Evolutionary conservation across 148 eudicot genomes (phyloP).

Genomic region (Bassia scoparia): DNA sequence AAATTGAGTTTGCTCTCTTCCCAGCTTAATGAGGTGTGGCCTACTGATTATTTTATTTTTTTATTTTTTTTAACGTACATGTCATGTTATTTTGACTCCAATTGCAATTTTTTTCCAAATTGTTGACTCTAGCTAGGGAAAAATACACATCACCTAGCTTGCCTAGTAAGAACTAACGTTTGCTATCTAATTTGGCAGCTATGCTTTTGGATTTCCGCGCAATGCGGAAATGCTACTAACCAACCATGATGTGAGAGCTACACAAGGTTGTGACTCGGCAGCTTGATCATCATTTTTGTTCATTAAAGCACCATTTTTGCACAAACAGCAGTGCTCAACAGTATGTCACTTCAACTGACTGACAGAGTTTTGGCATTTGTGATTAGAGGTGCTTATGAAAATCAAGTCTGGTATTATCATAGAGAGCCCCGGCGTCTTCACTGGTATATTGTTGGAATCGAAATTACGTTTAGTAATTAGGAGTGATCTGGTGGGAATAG

Average conservation of each 20-base stretch:
- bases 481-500: conserved; percentile 4
- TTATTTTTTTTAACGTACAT: not conserved
- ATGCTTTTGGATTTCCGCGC: not conserved
- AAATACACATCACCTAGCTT: not conserved
- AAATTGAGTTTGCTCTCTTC: conserved; percentile 75
- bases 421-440: conserved; percentile 10
- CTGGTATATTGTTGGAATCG: conserved; percentile 15
- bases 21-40: conserved; percentile 47
- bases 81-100: not conserved
- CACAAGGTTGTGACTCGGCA: not conserved
- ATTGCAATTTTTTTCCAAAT: not conserved
- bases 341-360: not conserved
- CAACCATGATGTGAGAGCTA: not conserved
- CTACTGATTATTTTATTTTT: not conserved
- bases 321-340: conserved; percentile 8
- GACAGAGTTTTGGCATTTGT: not conserved
- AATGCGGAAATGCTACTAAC: conserved; percentile 1
- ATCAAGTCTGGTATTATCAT: conserved; percentile 18
- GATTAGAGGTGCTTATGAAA: conserved; percentile 22
- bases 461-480: conserved; percentile 8
- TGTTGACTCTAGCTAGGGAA: not conserved
- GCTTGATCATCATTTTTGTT: conserved; percentile 11
- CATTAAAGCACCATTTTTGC: conserved; percentile 19
- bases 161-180: not conserved
- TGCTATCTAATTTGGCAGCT: conserved; percentile 15